phyloP scores from a whole-genome alignment of 179 eudicot genomes.

The Beta corolliflora region DNA sequence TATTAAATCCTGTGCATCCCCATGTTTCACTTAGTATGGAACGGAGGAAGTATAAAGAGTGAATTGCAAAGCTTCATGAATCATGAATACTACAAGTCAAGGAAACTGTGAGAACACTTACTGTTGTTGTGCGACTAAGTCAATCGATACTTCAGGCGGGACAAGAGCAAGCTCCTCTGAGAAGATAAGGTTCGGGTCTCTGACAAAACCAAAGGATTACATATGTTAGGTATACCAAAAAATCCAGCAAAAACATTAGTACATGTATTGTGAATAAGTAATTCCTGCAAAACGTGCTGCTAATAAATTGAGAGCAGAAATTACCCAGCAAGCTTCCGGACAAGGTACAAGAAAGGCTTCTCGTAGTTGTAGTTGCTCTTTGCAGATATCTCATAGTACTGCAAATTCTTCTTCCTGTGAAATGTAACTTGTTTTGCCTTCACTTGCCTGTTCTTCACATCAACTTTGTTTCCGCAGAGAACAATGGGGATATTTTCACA shows the following conservation, averaged over 20 bases:
- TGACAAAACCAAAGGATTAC: slow-evolving; percentile 6
- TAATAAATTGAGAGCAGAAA: not conserved
- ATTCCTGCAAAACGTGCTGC: not conserved
- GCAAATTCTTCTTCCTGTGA: slow-evolving; percentile 68
- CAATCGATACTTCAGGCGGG: slow-evolving; percentile 77
- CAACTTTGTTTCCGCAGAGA: slow-evolving; percentile 64
- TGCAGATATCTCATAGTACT: slow-evolving; percentile 67
- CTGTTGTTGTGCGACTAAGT: slow-evolving; percentile 56
- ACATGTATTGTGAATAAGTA: not conserved
- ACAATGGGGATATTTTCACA: slow-evolving; percentile 64
- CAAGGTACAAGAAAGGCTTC: slow-evolving; percentile 62
- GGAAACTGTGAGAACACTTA: slow-evolving; percentile 3
- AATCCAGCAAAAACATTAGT: not conserved
- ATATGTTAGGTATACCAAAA: not conserved
- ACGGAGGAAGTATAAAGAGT: not conserved
- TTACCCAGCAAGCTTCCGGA: slow-evolving; percentile 56
- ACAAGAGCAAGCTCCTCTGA: slow-evolving; percentile 54
- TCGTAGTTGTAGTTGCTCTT: slow-evolving; percentile 67
- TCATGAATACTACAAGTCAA: not conserved
- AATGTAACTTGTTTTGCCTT: slow-evolving; percentile 65
- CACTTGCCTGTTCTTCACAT: slow-evolving; percentile 62
- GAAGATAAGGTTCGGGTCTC: slow-evolving; percentile 56
- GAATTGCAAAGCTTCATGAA: not conserved
- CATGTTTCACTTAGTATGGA: too few relatives aligned
- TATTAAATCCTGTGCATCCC: too few relatives aligned